A percentile compares a stretch with the other conserved stretches of the same genome.
Evolutionary conservation across 257 asterid genomes (phyloP).

Genomic region (Scutellaria barbata): DNA sequence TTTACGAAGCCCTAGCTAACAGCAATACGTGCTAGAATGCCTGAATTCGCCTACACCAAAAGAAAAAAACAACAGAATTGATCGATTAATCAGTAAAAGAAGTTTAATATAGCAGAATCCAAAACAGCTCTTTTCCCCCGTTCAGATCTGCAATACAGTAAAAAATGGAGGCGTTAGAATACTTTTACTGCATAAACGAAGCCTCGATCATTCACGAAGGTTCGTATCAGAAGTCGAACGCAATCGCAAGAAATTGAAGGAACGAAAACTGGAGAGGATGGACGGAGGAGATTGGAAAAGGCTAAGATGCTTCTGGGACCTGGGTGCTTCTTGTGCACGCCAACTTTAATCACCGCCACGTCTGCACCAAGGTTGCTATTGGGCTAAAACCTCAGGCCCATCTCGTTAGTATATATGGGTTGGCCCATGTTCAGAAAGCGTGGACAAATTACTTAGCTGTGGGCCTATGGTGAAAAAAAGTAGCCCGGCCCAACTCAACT

Average conservation of each 20-base stretch:
- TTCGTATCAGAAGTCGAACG: slow-evolving; percentile 20
- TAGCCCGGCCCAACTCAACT: no score
- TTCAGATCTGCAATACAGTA: slow-evolving; percentile 41
- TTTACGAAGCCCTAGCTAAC: slow-evolving; percentile 30
- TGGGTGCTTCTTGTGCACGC: slow-evolving; percentile 51
- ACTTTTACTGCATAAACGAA: slow-evolving; percentile 28
- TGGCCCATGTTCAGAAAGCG: no score
- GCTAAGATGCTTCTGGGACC: slow-evolving; percentile 46
- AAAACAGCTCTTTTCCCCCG: not conserved
- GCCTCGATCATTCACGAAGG: slow-evolving; percentile 28
- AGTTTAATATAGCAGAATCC: not conserved
- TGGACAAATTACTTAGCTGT: no score
- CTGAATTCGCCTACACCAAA: slow-evolving; percentile 34
- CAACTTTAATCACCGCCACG: slow-evolving; percentile 36
- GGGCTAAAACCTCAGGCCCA: slow-evolving; percentile 13
- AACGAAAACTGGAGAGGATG: slow-evolving; percentile 32
- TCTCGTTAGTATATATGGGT: no score
- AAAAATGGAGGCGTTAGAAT: not conserved
- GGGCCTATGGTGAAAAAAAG: no score
- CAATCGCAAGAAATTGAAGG: slow-evolving; percentile 29
- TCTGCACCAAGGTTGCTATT: slow-evolving; percentile 2
- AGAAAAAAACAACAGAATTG: not conserved
- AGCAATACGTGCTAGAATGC: slow-evolving; percentile 22
- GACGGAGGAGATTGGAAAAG: slow-evolving; percentile 35
- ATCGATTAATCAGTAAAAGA: slow-evolving; percentile 2